Conservation (phyloP, 768 basidiomycete species). For the Astraeus odoratus region DNA sequence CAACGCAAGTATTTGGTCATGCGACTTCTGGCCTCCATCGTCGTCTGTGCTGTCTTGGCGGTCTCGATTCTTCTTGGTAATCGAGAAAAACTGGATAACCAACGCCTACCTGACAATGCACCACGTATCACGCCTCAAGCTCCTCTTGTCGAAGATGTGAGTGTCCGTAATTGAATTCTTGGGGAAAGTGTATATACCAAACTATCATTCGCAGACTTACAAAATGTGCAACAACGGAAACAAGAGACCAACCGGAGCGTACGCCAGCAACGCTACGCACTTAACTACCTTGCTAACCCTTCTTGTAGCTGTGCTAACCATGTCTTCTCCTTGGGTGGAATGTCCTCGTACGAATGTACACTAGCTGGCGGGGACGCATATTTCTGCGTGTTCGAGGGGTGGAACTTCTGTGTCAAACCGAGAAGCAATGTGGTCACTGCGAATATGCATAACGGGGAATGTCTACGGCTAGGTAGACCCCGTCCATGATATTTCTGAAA, state of each 20-base stretch:
- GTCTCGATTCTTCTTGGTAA: neutral
- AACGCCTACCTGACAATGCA: neutral
- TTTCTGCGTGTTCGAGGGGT: neutral
- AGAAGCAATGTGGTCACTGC: neutral
- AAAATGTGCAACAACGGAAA: neutral
- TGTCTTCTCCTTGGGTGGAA: neutral
- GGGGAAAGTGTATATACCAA: neutral
- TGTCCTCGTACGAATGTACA: neutral
- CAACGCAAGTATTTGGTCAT: neutral
- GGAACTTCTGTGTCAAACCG: neutral
- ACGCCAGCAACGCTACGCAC: neutral
- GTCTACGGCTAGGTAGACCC: neutral
- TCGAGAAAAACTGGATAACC: neutral
- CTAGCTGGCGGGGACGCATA: neutral
- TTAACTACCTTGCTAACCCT: neutral
- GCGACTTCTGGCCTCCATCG: neutral
- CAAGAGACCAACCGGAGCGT: neutral
- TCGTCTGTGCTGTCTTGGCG: neutral
- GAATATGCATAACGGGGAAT: neutral
- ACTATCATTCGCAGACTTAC: neutral
- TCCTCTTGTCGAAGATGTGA: neutral
- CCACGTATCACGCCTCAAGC: neutral
- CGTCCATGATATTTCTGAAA: neutral
- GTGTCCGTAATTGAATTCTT: neutral
- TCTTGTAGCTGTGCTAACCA: neutral